Percentiles rank a stretch among this genome's conserved stretches.
Conservation (phyloP, 2,329 filamentous ascomycete genomes). For the Stylonectria norvegica region DNA sequence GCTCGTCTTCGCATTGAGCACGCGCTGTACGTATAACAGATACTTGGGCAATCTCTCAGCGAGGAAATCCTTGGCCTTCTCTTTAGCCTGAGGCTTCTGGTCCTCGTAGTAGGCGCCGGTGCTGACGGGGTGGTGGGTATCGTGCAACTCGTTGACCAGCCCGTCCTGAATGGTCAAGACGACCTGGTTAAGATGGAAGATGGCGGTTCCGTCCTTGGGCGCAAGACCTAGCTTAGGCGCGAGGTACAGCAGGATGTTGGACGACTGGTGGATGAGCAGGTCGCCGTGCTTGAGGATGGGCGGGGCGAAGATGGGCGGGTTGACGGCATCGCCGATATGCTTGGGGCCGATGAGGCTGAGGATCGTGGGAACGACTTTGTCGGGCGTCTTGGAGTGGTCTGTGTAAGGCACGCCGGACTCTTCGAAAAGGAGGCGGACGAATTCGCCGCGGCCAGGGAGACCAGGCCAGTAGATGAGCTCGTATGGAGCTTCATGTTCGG, state of each 20-base stretch:
- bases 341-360: constrained; percentile 43
- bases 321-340: constrained; percentile 49
- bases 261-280: constrained; percentile 64
- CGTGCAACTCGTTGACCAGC: constrained; percentile 67
- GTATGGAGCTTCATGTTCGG: constrained; percentile 50
- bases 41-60: constrained; percentile 67
- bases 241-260: constrained; percentile 71
- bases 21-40: constrained; percentile 65
- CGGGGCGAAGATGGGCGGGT: constrained; percentile 64
- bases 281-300: constrained; percentile 63
- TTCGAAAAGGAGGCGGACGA: constrained; percentile 69
- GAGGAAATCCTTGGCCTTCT: constrained; percentile 55
- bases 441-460: constrained; percentile 71
- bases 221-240: constrained; percentile 57
- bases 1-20: constrained; percentile 54
- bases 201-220: constrained; percentile 37
- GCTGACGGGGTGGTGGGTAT: constrained; percentile 71
- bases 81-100: constrained; percentile 65
- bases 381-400: constrained; percentile 44
- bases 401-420: constrained; percentile 62
- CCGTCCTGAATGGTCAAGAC: constrained; percentile 68
- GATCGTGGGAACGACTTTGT: constrained; percentile 52
- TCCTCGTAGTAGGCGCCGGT: constrained; percentile 65
- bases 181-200: constrained; percentile 60
- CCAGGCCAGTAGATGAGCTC: constrained; percentile 69